phyloP scores from a whole-genome alignment of 306 rosid genomes.

The Hippophae rhamnoides region DNA sequence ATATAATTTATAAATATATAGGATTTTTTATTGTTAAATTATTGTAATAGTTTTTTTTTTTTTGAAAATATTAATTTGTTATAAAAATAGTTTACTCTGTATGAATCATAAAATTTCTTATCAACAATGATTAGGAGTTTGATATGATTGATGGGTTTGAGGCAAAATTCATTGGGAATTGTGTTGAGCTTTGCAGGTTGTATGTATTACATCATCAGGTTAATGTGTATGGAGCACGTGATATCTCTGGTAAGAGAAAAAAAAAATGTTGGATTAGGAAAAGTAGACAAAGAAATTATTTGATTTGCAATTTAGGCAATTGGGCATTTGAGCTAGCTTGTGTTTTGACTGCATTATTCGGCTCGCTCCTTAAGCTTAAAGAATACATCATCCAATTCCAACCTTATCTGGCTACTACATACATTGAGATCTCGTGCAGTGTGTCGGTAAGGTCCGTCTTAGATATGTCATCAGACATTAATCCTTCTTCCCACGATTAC shows the following conservation, averaged over 20 bases:
- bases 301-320: slow-evolving; percentile 6
- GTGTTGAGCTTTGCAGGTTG: slow-evolving; percentile 17
- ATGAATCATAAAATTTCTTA: slow-evolving; percentile 24
- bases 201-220: slow-evolving; percentile 12
- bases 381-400: slow-evolving; percentile 33
- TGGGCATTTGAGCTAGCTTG: slow-evolving; percentile 5
- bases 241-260: background rate
- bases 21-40: too few species aligned
- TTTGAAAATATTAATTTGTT: too few species aligned
- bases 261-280: background rate
- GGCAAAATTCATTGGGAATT: background rate
- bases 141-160: slow-evolving; percentile 32
- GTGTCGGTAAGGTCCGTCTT: slow-evolving; percentile 14
- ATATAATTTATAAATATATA: too few species aligned
- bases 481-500: background rate
- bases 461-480: slow-evolving; percentile 1
- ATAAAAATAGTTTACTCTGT: background rate
- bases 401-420: background rate
- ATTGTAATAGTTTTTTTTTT: too few species aligned
- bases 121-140: slow-evolving; percentile 50
- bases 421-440: slow-evolving; percentile 32
- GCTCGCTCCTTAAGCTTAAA: slow-evolving; percentile 17
- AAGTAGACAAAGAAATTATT: too few species aligned
- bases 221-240: slow-evolving; percentile 22
- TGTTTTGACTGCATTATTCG: slow-evolving; percentile 25